phyloP scores from a whole-genome alignment of 805 yeast species.

The Kodamaea neixiangensis region DNA sequence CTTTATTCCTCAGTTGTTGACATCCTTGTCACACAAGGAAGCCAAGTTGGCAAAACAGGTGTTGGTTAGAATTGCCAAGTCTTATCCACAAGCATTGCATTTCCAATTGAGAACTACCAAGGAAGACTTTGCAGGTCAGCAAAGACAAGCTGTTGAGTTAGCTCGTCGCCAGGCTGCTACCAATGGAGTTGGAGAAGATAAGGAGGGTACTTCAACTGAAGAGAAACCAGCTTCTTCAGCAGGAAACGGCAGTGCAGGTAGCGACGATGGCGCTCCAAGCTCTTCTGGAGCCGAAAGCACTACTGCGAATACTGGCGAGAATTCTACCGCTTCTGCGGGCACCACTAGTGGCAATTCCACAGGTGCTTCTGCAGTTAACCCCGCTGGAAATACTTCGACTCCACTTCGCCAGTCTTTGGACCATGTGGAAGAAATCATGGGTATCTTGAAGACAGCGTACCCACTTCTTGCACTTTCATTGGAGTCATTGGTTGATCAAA shows the following conservation, averaged over 20 bases:
- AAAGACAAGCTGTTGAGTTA: constrained; percentile 57
- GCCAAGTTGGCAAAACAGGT: constrained; percentile 87
- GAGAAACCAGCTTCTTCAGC: neutral
- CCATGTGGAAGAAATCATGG: constrained; percentile 85
- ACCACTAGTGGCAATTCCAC: neutral
- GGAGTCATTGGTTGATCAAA: constrained; percentile 95
- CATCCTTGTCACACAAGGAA: constrained; percentile 88
- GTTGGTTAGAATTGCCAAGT: constrained; percentile 88
- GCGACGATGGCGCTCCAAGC: constrained; percentile 8
- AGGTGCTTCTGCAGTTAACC: neutral
- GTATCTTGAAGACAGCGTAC: constrained; percentile 92
- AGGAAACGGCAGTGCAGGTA: constrained; percentile 3
- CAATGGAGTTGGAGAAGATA: constrained; percentile 8
- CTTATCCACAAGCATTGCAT: constrained; percentile 96
- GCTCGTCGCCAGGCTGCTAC: constrained; percentile 3
- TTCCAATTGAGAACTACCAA: constrained; percentile 94
- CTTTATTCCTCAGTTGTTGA: constrained; percentile 88
- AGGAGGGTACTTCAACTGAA: neutral
- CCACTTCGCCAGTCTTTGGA: constrained; percentile 4
- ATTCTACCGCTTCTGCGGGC: neutral
- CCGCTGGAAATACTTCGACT: neutral
- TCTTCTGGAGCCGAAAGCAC: neutral
- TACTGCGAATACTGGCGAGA: neutral
- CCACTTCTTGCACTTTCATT: constrained; percentile 89
- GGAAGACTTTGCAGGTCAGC: constrained; percentile 82